Evolutionary conservation across 192 early-diverging fungal species (phyloP), one percentile per base, ranked within the genome.

Genomic region (Backusella sp.): DNA sequence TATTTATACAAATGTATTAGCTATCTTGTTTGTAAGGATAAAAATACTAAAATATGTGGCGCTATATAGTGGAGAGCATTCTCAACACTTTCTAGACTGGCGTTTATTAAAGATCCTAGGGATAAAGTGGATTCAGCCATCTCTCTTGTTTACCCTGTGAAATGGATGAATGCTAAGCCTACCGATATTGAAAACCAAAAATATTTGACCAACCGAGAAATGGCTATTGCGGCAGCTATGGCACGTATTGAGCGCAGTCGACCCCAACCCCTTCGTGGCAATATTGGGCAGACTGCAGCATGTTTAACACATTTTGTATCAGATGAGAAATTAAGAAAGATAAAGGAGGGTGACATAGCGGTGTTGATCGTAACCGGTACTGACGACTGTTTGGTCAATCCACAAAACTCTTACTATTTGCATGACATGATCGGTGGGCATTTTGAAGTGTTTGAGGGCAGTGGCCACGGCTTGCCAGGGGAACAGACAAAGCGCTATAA

Each of bases 131-230:
- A 84, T 32, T 12, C 70, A 0, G 78, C 83, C 35, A 71, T 84
- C 21, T 71, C 76, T 23, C 44, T 88, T 15, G 72, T 88, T 15
- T 85, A 86, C 70, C 81, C 80, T 1, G 19, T 35, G 1, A 70
- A 59, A 15, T 87, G 86, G 86, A 62, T 87, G 17, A 68, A 62
- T n/a, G n/a, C 68, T 19, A 66, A 77, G 5, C 82, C 83, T 21
- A 75, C 49, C 7, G n/a, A 36, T 52, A 56, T 76, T 21, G 69
- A 65, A 8, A 14, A 46, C 14, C 56, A 73, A 14, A 26, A 69
- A 70, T 78, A 72, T 42, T 36, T 44, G 21, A 70, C 81, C 26
- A 83, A 83, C 32, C 70, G 77, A 32, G 75, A 79, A 14, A 68
- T 74, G 72, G 53, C 37, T 0, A 56, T 26, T 37, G 12, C 56